Evolutionary conservation across 2,329 filamentous ascomycete species (phyloP).

Genomic region (Aspergillus brunneoviolaceus): DNA sequence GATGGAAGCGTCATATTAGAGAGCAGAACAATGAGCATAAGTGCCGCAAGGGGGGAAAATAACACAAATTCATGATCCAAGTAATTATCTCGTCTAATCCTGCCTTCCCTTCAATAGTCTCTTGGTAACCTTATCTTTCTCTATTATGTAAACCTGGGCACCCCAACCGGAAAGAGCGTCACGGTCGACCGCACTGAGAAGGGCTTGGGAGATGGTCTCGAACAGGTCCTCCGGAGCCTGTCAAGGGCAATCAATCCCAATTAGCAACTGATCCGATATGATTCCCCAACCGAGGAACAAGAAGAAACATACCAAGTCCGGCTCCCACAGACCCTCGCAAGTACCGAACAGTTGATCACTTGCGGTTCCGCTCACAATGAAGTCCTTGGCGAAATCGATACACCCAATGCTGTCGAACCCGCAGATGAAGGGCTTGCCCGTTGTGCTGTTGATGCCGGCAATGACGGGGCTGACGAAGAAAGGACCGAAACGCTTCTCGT

Average conservation of each 20-base stretch:
- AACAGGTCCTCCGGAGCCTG: slow-evolving; percentile 84
- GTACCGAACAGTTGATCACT: slow-evolving; percentile 98
- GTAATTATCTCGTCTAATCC: slow-evolving; percentile 58
- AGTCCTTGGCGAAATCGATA: slow-evolving; percentile 99
- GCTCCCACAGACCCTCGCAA: slow-evolving; percentile 97
- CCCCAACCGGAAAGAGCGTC: slow-evolving; percentile 98
- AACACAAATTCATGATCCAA: neutral
- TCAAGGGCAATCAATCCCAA: neutral
- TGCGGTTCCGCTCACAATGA: slow-evolving; percentile 95
- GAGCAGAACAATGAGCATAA: slow-evolving; percentile 12
- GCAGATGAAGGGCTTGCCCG: slow-evolving; percentile 94
- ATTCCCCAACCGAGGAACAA: neutral
- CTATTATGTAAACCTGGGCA: slow-evolving; percentile 98
- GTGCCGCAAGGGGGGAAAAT: slow-evolving; percentile 24
- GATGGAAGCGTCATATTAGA: slow-evolving; percentile 16
- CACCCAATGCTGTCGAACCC: slow-evolving; percentile 99
- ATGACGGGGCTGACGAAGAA: slow-evolving; percentile 96
- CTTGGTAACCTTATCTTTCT: slow-evolving; percentile 99
- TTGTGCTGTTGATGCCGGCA: slow-evolving; percentile 91
- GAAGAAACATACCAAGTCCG: slow-evolving; percentile 72
- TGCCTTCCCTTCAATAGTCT: slow-evolving; percentile 96
- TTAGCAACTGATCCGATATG: slow-evolving; percentile 2
- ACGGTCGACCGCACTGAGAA: slow-evolving; percentile 93
- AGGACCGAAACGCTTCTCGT: slow-evolving; percentile 93
- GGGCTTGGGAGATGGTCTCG: slow-evolving; percentile 94